Percentiles rank a stretch among this genome's conserved stretches.
These are phyloP conservation scores for Mucor saturninus DNA, from an alignment of 371 early-diverging fungal genomes.

Conservation along the genomic window DNA sequence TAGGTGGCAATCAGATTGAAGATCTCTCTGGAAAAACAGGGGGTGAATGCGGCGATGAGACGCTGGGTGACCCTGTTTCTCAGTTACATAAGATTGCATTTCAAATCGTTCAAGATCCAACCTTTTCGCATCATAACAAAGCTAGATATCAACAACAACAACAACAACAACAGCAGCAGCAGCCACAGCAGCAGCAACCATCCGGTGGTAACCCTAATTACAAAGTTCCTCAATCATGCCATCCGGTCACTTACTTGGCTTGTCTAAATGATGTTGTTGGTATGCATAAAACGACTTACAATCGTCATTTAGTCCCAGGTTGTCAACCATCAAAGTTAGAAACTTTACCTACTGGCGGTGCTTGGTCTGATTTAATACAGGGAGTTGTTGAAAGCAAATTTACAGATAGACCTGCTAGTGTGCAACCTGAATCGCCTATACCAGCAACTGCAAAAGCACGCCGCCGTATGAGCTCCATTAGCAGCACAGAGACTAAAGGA, in stretches of 20 bases:
- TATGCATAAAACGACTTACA: conserved; percentile 67
- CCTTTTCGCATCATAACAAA: conserved; percentile 27
- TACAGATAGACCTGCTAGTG: conserved; percentile 1
- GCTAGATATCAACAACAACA: conserved; percentile 35
- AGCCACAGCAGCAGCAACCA: conserved; percentile 1
- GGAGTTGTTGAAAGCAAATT: conserved; percentile 4
- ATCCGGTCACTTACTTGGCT: conserved; percentile 67
- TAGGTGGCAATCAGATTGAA: conserved; percentile 65
- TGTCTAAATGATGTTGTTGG: conserved; percentile 80
- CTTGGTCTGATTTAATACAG: conserved; percentile 9
- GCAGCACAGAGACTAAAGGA: conserved; percentile 18
- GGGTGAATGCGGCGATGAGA: conserved; percentile 57
- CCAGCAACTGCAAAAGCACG: conserved; percentile 7
- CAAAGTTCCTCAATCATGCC: conserved; percentile 40
- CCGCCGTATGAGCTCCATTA: conserved; percentile 25
- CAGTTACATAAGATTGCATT: conserved; percentile 93
- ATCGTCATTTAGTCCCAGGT: conserved; percentile 35
- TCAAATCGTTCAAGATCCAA: conserved; percentile 68
- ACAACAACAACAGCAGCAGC: not conserved
- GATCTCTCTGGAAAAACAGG: conserved; percentile 61
- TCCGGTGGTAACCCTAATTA: not conserved
- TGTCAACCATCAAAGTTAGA: conserved; percentile 16
- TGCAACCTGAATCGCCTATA: not conserved
- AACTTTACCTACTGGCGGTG: not conserved
- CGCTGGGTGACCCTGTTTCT: conserved; percentile 73